These are phyloP conservation scores for Colletotrichum graminicola DNA, from an alignment of 2,329 filamentous ascomycete genomes.

Conservation along the genomic window DNA sequence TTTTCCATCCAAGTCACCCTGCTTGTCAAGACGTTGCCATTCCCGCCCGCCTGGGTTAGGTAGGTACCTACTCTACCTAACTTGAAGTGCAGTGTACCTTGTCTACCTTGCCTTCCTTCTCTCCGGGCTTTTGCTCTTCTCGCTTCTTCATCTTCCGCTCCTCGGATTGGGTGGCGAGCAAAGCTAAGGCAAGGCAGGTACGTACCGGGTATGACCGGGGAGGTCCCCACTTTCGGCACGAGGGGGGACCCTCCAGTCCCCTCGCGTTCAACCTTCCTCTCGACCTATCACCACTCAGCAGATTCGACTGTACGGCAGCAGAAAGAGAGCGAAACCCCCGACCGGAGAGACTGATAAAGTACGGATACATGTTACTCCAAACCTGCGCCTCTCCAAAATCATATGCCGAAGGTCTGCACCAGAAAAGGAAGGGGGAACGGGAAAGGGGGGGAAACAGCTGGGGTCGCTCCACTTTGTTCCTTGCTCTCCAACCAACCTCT, in stretches of 20 bases:
- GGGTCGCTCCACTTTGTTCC: conserved; percentile 21
- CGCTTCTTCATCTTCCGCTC: conserved; percentile 10
- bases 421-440: not conserved
- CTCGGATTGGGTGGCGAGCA: conserved; percentile 8
- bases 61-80: not conserved
- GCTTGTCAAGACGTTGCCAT: conserved; percentile 4
- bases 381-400: conserved; percentile 2
- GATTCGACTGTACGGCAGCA: conserved; percentile 13
- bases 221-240: conserved; percentile 30
- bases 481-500: conserved; percentile 29
- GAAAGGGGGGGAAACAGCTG: not conserved
- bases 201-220: conserved; percentile 21
- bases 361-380: conserved; percentile 3
- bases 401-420: conserved; percentile 4
- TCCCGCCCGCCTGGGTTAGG: not conserved
- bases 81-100: not conserved
- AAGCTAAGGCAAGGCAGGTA: conserved; percentile 23
- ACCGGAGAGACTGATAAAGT: not conserved
- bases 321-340: not conserved
- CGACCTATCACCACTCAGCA: conserved; percentile 37
- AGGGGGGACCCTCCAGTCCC: conserved; percentile 36
- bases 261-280: conserved; percentile 25
- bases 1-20: conserved; percentile 18
- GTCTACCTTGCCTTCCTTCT: not conserved
- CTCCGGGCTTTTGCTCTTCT: conserved; percentile 5